Evolutionary conservation across 345 rosid species (phyloP).

Genomic region (Bruguiera gymnorhiza): DNA sequence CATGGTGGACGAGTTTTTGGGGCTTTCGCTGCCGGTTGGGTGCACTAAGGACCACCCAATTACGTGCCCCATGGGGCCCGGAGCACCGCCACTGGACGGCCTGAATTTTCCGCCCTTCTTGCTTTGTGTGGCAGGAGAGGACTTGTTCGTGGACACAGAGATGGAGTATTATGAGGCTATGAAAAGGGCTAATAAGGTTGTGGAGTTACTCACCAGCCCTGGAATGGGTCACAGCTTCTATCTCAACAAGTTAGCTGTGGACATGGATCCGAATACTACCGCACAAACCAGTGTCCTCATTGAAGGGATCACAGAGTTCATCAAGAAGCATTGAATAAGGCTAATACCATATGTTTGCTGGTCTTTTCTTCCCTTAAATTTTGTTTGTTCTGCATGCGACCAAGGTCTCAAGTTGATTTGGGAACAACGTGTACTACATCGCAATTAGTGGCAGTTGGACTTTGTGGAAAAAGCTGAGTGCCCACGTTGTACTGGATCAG

Average conservation of each 20-base stretch:
- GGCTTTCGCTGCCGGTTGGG: conserved; percentile 42
- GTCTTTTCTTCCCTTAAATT: too few relatives aligned
- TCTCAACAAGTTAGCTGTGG: conserved; percentile 49
- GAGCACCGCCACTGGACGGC: conserved; percentile 30
- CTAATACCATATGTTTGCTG: background rate
- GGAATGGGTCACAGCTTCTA: conserved; percentile 66
- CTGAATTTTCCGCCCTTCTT: conserved; percentile 50
- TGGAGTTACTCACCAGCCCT: conserved; percentile 39
- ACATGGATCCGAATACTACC: conserved; percentile 40
- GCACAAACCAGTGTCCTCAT: conserved; percentile 32
- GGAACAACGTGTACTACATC: too few relatives aligned
- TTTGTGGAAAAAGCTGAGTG: too few relatives aligned
- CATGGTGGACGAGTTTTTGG: conserved; percentile 59
- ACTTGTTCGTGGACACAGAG: conserved; percentile 49
- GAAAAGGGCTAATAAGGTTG: conserved; percentile 45
- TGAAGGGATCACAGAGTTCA: conserved; percentile 37
- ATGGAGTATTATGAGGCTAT: conserved; percentile 56
- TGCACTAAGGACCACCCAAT: conserved; percentile 49
- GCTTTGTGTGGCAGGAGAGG: conserved; percentile 47
- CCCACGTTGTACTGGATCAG: too few relatives aligned
- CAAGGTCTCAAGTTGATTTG: too few relatives aligned
- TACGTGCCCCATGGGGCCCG: conserved; percentile 61
- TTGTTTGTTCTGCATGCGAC: too few relatives aligned
- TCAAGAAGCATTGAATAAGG: conserved; percentile 25
- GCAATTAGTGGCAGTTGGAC: too few relatives aligned